phyloP scores from a whole-genome alignment of 257 asterid species.

The Salvia miltiorrhiza region DNA sequence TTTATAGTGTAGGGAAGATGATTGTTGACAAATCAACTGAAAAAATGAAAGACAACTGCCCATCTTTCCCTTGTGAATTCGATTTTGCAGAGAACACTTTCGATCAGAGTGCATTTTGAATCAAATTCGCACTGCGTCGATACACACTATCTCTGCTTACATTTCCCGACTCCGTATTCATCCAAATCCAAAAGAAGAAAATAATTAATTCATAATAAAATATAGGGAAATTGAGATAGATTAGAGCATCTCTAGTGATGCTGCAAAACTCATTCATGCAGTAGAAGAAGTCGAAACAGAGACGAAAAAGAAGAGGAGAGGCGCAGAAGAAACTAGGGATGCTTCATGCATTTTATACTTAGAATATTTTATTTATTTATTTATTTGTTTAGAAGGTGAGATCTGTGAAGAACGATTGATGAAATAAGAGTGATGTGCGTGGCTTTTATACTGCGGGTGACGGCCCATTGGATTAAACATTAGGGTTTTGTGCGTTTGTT shows the following conservation, averaged over 20 bases:
- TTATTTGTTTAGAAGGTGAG: too few relatives aligned
- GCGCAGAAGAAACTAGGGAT: too few relatives aligned
- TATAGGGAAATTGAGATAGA: too few relatives aligned
- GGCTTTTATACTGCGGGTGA: slow-evolving; percentile 1
- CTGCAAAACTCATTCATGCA: too few relatives aligned
- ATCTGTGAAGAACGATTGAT: too few relatives aligned
- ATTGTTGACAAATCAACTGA: slow-evolving; percentile 49
- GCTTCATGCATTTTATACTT: too few relatives aligned
- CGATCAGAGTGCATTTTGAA: slow-evolving; percentile 42
- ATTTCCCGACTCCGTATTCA: not conserved
- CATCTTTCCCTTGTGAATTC: slow-evolving; percentile 36
- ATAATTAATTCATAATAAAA: not conserved
- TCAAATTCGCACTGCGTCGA: slow-evolving; percentile 37
- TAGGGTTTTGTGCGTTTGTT: not conserved
- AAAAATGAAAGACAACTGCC: slow-evolving; percentile 52
- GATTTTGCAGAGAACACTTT: slow-evolving; percentile 51
- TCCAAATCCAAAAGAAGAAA: not conserved
- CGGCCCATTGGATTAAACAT: not conserved
- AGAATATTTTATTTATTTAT: too few relatives aligned
- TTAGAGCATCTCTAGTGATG: too few relatives aligned
- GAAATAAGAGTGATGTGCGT: not conserved
- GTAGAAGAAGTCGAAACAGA: too few relatives aligned
- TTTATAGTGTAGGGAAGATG: slow-evolving; percentile 40
- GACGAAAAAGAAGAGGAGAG: too few relatives aligned
- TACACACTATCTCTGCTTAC: slow-evolving; percentile 50